Conservation (phyloP, 305 asterid species). For the Fraxinus angustifolia region DNA sequence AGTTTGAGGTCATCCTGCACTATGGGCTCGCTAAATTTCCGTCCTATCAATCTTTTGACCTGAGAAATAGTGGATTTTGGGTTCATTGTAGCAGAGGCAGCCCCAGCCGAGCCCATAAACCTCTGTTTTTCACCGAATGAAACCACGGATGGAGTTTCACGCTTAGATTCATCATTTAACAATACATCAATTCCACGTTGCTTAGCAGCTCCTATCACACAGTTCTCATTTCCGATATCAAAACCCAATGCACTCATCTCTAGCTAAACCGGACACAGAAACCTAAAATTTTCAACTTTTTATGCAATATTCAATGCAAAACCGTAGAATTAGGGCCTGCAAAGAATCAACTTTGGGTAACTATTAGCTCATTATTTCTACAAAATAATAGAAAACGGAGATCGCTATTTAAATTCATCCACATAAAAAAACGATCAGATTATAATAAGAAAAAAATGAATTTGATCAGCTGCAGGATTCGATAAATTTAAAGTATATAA, state of each 20-base stretch:
- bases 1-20: conserved; percentile 69
- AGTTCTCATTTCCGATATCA: conserved; percentile 91
- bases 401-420: conserved; percentile 20
- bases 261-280: conserved; percentile 26
- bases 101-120: conserved; percentile 86
- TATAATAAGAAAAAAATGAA: neutral
- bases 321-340: conserved; percentile 17
- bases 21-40: conserved; percentile 48
- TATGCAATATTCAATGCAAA: conserved; percentile 22
- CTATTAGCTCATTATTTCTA: neutral
- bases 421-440: neutral
- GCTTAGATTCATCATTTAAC: conserved; percentile 82
- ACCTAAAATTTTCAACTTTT: conserved; percentile 21
- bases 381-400: neutral
- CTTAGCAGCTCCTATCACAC: conserved; percentile 82
- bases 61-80: conserved; percentile 90
- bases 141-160: conserved; percentile 83
- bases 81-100: conserved; percentile 87
- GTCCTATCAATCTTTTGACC: conserved; percentile 84
- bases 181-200: conserved; percentile 84
- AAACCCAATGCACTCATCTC: conserved; percentile 87
- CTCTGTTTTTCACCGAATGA: conserved; percentile 94
- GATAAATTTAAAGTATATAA: neutral
- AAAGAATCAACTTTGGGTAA: neutral
- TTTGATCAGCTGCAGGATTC: neutral